Base-by-base conservation (phyloP, 2,329 filamentous ascomycete genomes). In the Neonectria punicea region DNA sequence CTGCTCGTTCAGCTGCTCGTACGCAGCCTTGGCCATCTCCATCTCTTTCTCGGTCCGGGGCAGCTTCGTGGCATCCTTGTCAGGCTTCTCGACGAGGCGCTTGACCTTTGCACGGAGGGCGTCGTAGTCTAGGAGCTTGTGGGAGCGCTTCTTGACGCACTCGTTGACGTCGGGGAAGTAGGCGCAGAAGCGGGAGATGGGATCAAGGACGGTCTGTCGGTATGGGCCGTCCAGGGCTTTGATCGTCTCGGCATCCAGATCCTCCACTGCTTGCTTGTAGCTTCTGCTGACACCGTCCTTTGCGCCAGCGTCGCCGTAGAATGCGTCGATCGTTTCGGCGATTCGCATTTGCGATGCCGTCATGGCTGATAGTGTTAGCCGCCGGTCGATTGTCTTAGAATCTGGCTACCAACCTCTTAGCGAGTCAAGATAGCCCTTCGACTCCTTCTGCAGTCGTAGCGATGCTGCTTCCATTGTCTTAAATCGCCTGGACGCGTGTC, bases 161-260 rank as follows among this genome's bases (percentile, higher is more conserved):
- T 98, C 94, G 82, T 99, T 99, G 77, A 99, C 94, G 79, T 99
- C 96, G 36, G 96, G 95, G 80, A 99, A 99, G 84, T 99, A 99
- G 72, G 93, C 93, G 83, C 95, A 98, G 84, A 98, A 99, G 70
- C 94, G 89, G 69, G 91, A 91, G 78, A 99, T 99, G 46, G 96
- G 96, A 74, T 99, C 96, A 53, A 99, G 87, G 30, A 99, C 96
- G 6, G 96, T 98, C 47, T 92, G 92, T 80, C 92, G 89, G 82
- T 98, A 99, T 51, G 96, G 97, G 4, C 96, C 96, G 80, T 99
- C 96, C 69, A 99, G 86, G 7, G 96, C 96, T 81, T 99, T 99
- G 82, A 99, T 98, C 1, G 96, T 99, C 81, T 99, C 97, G 58
- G 96, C 92, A 79, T 99, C 97, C 53, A 99, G 87, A 78, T 99